A percentile compares a stretch with the other conserved stretches of the same genome.
Evolutionary conservation across 2,329 filamentous ascomycete species (phyloP).

Genomic region (Trichoderma cornu-damae): DNA sequence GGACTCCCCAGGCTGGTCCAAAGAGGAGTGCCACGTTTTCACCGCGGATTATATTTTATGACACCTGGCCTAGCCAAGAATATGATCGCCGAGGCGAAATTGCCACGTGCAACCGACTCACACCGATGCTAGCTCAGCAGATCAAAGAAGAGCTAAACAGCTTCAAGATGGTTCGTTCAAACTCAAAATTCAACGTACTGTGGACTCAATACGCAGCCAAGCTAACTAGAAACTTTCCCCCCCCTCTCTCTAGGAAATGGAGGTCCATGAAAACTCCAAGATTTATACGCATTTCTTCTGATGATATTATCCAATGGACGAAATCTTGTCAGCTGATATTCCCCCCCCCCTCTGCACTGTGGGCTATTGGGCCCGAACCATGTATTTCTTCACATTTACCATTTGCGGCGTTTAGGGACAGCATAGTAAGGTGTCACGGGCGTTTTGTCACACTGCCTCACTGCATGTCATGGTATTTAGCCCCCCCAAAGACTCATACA

Average conservation of each 20-base stretch:
- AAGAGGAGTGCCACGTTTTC: conserved; percentile 73
- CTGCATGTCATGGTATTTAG: conserved; percentile 35
- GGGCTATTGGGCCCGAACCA: conserved; percentile 31
- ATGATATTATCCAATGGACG: conserved; percentile 28
- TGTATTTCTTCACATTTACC: conserved; percentile 50
- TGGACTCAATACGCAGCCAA: conserved; percentile 34
- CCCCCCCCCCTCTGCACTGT: conserved; percentile 21
- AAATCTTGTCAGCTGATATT: conserved; percentile 26
- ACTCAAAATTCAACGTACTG: not conserved
- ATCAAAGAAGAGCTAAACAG: conserved; percentile 99
- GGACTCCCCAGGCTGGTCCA: conserved; percentile 63
- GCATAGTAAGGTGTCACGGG: conserved; percentile 55
- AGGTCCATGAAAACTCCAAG: conserved; percentile 97
- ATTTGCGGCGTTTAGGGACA: conserved; percentile 50
- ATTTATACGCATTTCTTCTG: conserved; percentile 99
- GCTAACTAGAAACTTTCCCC: conserved; percentile 1
- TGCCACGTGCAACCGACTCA: conserved; percentile 95
- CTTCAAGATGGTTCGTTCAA: conserved; percentile 74
- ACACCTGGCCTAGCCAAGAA: conserved; percentile 92
- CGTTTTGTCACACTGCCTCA: conserved; percentile 42
- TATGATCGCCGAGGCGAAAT: conserved; percentile 95
- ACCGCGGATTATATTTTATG: conserved; percentile 87
- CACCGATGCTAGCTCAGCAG: conserved; percentile 94
- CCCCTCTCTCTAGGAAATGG: conserved; percentile 80
- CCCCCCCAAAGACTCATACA: conserved; percentile 33